These are phyloP conservation scores for Barnettozyma hawaiiensis DNA, from an alignment of 1,139 yeast species.

Conservation along the genomic window DNA sequence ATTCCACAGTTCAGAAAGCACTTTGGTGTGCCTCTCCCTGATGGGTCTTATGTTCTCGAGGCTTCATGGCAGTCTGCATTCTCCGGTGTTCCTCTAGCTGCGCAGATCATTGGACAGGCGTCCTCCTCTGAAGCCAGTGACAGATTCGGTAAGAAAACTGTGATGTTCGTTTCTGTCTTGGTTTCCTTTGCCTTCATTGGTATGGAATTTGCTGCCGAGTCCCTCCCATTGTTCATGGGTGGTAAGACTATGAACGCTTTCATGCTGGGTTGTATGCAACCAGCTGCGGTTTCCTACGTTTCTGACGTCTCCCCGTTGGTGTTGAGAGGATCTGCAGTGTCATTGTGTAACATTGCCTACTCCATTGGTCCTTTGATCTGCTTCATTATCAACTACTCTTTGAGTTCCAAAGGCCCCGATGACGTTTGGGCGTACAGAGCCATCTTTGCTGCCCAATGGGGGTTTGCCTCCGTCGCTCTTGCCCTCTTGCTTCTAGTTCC, in stretches of 20 bases:
- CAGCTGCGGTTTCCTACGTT: slow-evolving; percentile 24
- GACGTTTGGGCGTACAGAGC: slow-evolving; percentile 27
- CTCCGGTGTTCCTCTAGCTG: slow-evolving; percentile 29
- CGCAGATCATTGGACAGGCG: slow-evolving; percentile 41
- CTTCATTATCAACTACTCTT: slow-evolving; percentile 18
- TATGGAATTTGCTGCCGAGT: slow-evolving; percentile 26
- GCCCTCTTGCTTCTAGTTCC: slow-evolving; percentile 14
- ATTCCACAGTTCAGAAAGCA: slow-evolving; percentile 29
- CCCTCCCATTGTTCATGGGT: slow-evolving; percentile 26
- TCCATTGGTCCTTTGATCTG: slow-evolving; percentile 30
- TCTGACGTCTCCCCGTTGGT: slow-evolving; percentile 30
- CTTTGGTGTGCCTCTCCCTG: slow-evolving; percentile 25
- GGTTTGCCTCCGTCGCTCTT: slow-evolving; percentile 25
- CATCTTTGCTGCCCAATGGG: slow-evolving; percentile 32
- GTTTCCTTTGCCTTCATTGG: slow-evolving; percentile 16
- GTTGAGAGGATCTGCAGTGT: slow-evolving; percentile 27
- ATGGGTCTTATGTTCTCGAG: slow-evolving; percentile 22
- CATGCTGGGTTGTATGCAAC: slow-evolving; percentile 23
- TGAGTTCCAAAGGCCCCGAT: slow-evolving; percentile 18
- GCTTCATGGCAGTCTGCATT: slow-evolving; percentile 31
- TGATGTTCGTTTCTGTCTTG: slow-evolving; percentile 38
- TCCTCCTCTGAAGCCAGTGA: slow-evolving; percentile 50
- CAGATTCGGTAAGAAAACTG: slow-evolving; percentile 49
- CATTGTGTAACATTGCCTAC: slow-evolving; percentile 25
- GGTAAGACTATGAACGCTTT: slow-evolving; percentile 29